Base-by-base conservation (phyloP, 768 basidiomycete genomes). In the Termitomyces heimii region DNA sequence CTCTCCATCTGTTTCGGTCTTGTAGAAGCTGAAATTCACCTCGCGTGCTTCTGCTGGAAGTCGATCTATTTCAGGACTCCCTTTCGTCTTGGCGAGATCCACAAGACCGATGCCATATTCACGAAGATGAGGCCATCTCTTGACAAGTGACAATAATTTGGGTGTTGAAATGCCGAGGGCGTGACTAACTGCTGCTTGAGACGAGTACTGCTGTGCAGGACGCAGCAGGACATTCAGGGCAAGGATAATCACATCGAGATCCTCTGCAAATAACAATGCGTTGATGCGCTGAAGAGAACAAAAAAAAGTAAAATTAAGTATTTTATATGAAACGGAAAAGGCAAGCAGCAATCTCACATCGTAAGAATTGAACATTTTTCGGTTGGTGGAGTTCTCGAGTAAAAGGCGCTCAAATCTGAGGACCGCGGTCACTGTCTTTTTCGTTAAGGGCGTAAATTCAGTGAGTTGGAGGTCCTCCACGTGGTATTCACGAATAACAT, bases 311-410 rank as follows among this genome's bases (percentile, higher is more conserved):
- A 6, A 7, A 22, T 57, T 43, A 55, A 55, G 48, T 59, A 43
- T 5, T 35, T 18, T 20, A 5, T 22, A 34, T 39, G 56, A 61
- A 53, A 47, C 54, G n/a, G 58, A 60, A 26, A 42, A 22, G 22
- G 20, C 42, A 43, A 61, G 45, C 54, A 53, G 47, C 13, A 5
- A 42, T 9, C 94, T 73, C 73, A 98, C 96, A 70, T 99, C 97
- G 72, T 97, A 99, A 4, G 94, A 96, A 59, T 83, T 86, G 73
- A 88, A 99, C 57, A 94, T 90, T 77, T 98, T 98, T 66, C 97
- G 79, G 69, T 96, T 98, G 40, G 97, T 99, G 47, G 94, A 96
- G 70, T 98, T 97, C 75, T 98, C 97, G 66, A 99, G 77, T 52
- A 99, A 75, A 39, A 98, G 73, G 60, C 91, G 82, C 75, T 94